Conservation (phyloP, 306 rosid species). For the Trifolium pratense region DNA sequence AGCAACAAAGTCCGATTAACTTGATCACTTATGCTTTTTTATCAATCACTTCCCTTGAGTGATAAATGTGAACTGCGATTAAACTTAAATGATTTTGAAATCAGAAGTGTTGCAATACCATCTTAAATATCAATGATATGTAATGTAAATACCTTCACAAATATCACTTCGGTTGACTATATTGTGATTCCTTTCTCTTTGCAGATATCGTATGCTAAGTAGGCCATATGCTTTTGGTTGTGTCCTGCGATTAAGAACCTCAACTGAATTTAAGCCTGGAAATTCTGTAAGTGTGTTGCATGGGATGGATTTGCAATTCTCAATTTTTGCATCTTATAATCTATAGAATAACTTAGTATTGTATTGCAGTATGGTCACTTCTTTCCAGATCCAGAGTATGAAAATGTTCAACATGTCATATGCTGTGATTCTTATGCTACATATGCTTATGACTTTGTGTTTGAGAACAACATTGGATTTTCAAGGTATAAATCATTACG, state of each 20-base stretch:
- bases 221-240: slow-evolving; percentile 96
- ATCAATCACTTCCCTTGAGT: slow-evolving; percentile 26
- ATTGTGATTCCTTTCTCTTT: slow-evolving; percentile 43
- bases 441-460: slow-evolving; percentile 93
- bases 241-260: slow-evolving; percentile 84
- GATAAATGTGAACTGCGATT: slow-evolving; percentile 16
- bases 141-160: not conserved
- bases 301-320: slow-evolving; percentile 36
- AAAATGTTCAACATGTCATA: slow-evolving; percentile 93
- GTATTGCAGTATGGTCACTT: slow-evolving; percentile 96
- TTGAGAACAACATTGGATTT: slow-evolving; percentile 82
- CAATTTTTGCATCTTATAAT: slow-evolving; percentile 31
- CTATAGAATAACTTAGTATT: slow-evolving; percentile 37
- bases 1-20: slow-evolving; percentile 17
- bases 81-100: slow-evolving; percentile 26
- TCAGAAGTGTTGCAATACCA: slow-evolving; percentile 13
- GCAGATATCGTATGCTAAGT: slow-evolving; percentile 93
- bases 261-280: slow-evolving; percentile 85
- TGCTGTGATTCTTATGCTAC: slow-evolving; percentile 98
- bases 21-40: slow-evolving; percentile 25
- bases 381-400: slow-evolving; percentile 98
- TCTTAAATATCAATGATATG: slow-evolving; percentile 7
- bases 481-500: slow-evolving; percentile 62
- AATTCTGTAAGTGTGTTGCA: slow-evolving; percentile 73
- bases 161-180: slow-evolving; percentile 24